Base-by-base conservation (phyloP, 1,284 basidiomycete genomes). In the Ustilago curta region DNA sequence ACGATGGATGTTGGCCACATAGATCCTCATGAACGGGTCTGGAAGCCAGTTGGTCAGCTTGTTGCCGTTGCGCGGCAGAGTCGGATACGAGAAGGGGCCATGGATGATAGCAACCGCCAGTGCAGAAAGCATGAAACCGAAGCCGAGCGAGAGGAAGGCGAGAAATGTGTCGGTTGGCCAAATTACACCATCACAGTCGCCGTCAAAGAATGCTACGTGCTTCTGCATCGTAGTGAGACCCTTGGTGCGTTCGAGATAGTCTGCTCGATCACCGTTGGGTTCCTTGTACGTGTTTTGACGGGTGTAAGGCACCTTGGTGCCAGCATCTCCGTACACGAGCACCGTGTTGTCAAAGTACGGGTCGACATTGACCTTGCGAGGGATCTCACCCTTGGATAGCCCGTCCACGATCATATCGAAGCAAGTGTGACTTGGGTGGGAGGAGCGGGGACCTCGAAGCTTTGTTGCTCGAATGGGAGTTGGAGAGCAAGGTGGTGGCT, bases 81-180 rank as follows among this genome's bases (percentile, higher is more conserved):
- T 77, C 1, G 72, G 76, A 39, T 79, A 79, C 47, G 67, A 75
- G 32, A 79, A 76, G 21, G 82, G 70, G 45, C 54, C 55, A 78
- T 89, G 87, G 47, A 88, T 83, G 58, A 87, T 79, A 67, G 85
- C 72, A 50, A 79, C 79, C 29, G 87, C 84, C 32, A 87, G 54
- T 14, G 86, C 56, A 61, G 83, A 80, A 60, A 88, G 83, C 58
- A 88, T 61, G 52, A 87, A 39, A 58, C 85, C 86, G 81, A 87
- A 88, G 7, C 87, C 86, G 23, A 88, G 85, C 47, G 84, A 83
- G 57, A 85, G 83, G 75, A 88, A 87, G 8, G 85, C 87, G 85
- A 71, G 88, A 87, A 89, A 88, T 78, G 88, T 89, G 77, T 89
- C 88, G 23, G 25, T 73, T 3, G 88, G 88, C 87, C 88, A 89